Base-by-base conservation (phyloP, 2,329 filamentous ascomycete species). In the Colletotrichum acutatum region DNA sequence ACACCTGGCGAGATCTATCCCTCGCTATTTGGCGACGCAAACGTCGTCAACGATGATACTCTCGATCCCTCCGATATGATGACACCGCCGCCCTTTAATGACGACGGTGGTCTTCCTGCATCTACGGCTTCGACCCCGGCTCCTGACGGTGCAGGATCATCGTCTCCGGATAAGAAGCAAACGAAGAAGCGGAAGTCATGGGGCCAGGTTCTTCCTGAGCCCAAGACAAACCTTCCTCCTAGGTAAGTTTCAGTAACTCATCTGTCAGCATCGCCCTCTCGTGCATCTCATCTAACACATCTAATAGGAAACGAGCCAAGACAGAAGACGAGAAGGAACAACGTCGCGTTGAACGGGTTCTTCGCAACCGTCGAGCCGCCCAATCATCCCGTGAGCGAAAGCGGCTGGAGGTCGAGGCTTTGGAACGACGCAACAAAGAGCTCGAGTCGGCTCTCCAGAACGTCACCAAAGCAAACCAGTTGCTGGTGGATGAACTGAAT, bases 301-400 rank as follows among this genome's bases (percentile, higher is more conserved):
- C 8, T 68, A 54, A 0, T 75, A 95, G 94, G 77, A 99, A 99
- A 90, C 95, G 97, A 75, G 97, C 97, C 78, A 99, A 98, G 90
- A 99, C 97, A 3, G 96, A 97, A 79, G 97, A 98, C 80, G 97
- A 99, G 84, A 99, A 99, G 86, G 97, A 98, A 85, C 97, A 99
- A 84, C 93, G 97, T 57, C 94, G 97, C 74, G 97, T 98, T 68
- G 97, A 99, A 87, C 94, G 97, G 75, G 97, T 99, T 76, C 94
- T 98, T 78, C 93, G 97, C 57, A 99, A 99, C 82, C 94, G 97
- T 76, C 94, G 95, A 72, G 97, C 97, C 58, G 97, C 97, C 53
- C 97, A 98, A 87, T 98, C 97, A 72, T 99, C 97, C 4, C 90
- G 97, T 63, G 97, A 99, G 84, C 93, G 95, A 73, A 98, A 98